A percentile compares a stretch with the other conserved stretches of the same genome.
These are phyloP conservation scores for Leucosporidium scottii DNA, from an alignment of 768 basidiomycete species.

Conservation along the genomic window DNA sequence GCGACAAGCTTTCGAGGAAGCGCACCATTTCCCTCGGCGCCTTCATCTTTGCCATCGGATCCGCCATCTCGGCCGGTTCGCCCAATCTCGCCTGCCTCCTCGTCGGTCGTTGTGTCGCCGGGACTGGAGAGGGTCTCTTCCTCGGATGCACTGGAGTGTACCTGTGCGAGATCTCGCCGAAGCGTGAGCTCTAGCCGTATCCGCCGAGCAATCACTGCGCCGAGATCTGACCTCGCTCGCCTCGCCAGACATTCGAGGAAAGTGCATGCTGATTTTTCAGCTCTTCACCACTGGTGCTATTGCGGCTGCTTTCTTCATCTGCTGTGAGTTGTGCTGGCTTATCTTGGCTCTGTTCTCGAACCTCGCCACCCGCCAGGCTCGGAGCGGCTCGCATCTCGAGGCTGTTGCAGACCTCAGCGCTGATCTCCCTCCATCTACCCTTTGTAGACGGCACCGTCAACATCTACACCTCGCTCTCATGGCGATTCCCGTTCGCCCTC, in stretches of 20 bases:
- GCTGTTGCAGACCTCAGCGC: too few relatives aligned
- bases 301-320: conserved; percentile 34
- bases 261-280: conserved; percentile 46
- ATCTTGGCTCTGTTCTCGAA: conserved; percentile 46
- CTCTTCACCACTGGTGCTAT: conserved; percentile 49
- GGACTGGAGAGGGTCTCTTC: conserved; percentile 29
- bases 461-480: conserved; percentile 41
- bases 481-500: conserved; percentile 45
- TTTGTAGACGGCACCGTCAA: conserved; percentile 36
- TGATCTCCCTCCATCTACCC: background rate
- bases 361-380: too few relatives aligned
- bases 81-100: conserved; percentile 44
- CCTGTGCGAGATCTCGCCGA: background rate
- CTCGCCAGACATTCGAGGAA: conserved; percentile 45
- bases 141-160: background rate
- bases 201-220: conserved; percentile 40
- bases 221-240: conserved; percentile 43
- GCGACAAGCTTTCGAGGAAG: conserved; percentile 50
- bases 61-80: conserved; percentile 37
- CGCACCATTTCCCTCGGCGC: conserved; percentile 48
- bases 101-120: conserved; percentile 48
- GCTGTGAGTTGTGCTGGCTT: conserved; percentile 38
- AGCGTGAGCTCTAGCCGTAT: background rate
- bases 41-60: conserved; percentile 47
- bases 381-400: too few relatives aligned